Evolutionary conservation across 2,329 filamentous ascomycete species (phyloP), one percentile per base, ranked within the genome.

Genomic region (Truncatella angustata): DNA sequence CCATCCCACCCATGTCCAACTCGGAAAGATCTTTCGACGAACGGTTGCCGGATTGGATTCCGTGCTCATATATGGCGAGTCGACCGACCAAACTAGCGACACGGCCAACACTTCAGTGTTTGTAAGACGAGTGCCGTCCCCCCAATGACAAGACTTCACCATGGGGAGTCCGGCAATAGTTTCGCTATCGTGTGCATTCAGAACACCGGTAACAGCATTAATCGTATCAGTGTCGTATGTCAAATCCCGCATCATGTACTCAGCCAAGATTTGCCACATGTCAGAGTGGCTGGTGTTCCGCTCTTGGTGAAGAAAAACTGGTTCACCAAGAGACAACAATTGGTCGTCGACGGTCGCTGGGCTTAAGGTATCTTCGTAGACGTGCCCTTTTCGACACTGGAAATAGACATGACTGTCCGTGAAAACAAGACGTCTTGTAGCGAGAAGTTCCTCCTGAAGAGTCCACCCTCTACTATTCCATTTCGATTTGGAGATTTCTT

Each of bases 391-490:
- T 3, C 12, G 28, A 35, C 70, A 73, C 35, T 73, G 67, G 62
- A 69, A 73, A 49, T 70, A 72, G 61, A 70, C 67, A 51, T 73
- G 67, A 30, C 67, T 60, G n/a, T 68, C 62, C 4, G 70, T 72
- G 30, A 73, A 73, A 35, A 72, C 61, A 6, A 73, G 64, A 3
- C 70, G 62, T 11, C 70, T 65, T 9, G 66, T 58, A 10, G 70
- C 66, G 4, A 72, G 58, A 0, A 72, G 56, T 2, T 65, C 69
- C 54, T 73, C 70, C 49, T 73, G 70, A 23, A 70, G 73, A 0
- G 70, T 73, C 70, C 70, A 73, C 6, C 66, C 70, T 18, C 70
- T 60, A 0, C 64, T 62, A 11, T 62, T 66, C 70, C 70, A 73
- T 2, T 55, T 58, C 1, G 69, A 70, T 3, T 5, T 18, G 6